Percentiles rank a stretch among this genome's conserved stretches.
Conservation (phyloP, 1,139 yeast genomes). For the Suhomyces bolitotheri region DNA sequence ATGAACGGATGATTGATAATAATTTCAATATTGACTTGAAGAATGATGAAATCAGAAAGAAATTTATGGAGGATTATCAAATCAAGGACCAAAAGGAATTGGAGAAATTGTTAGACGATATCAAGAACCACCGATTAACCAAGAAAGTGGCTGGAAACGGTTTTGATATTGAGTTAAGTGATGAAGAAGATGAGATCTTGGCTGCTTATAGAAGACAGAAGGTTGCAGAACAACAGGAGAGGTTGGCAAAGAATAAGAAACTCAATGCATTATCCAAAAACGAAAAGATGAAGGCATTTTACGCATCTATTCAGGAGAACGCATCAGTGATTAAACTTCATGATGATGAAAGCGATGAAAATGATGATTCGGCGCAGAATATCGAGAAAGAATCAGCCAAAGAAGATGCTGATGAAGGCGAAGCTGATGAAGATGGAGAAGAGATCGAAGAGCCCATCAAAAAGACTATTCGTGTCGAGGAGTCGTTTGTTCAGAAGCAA, state of each 20-base stretch:
- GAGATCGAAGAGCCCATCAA: conserved; percentile 21
- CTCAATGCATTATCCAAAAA: conserved; percentile 46
- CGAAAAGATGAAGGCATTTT: conserved; percentile 72
- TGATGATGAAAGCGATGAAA: conserved; percentile 32
- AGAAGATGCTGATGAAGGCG: conserved; percentile 11
- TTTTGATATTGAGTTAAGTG: conserved; percentile 65
- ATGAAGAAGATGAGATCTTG: conserved; percentile 63
- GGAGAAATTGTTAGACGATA: conserved; percentile 74
- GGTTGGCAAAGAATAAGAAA: conserved; percentile 55
- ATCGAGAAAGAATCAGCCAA: conserved; percentile 15
- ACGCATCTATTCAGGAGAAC: conserved; percentile 63
- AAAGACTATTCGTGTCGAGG: conserved; percentile 38
- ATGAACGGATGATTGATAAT: conserved; percentile 83
- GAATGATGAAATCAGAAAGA: conserved; percentile 58
- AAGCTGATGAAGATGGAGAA: conserved; percentile 15
- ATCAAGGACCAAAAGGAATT: conserved; percentile 70
- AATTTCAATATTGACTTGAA: conserved; percentile 58
- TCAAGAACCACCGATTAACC: conserved; percentile 78
- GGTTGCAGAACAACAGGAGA: conserved; percentile 54
- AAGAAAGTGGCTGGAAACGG: conserved; percentile 59
- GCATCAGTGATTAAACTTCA: conserved; percentile 24
- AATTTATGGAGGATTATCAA: conserved; percentile 67
- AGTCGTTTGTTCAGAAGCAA: conserved; percentile 62
- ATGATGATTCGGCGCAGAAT: conserved; percentile 17
- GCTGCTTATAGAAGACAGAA: conserved; percentile 54